Base-by-base conservation (phyloP, 352 stramenopile genomes). In the Pythium volutum region DNA sequence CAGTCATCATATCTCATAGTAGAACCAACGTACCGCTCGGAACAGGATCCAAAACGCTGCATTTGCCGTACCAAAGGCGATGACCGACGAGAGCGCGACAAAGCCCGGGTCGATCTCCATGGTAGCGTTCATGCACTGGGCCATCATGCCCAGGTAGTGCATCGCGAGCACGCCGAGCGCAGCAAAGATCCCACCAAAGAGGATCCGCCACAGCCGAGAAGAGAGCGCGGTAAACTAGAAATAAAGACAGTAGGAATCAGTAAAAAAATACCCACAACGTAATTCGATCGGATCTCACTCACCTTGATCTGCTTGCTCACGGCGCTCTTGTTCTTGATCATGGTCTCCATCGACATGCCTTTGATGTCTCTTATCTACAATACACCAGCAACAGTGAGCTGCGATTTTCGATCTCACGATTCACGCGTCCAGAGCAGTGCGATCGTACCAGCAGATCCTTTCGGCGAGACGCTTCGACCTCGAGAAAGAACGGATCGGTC, bases 41-140 rank as follows among this genome's bases (percentile, higher is more conserved):
- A 88, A 89, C 8, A 89, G 43, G 53, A 88, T 89, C 80, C 78
- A 89, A 42, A 89, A 89, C 10, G 78, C 78, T 3, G 77, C 75
- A 38, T 72, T 89, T 3, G 80, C 80, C 10, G 79, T 79, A 49
- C 81, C 73, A 33, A 87, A 87, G 6, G 80, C 78, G 14, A 89
- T 82, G 15, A 80, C 53, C 3, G 66, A 76, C 8, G 80, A 89
- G 10, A 80, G 43, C 8, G 73, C 75, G 29, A 87, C 65, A 48
- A 87, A 59, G 7, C 69, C 71, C 15, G 53, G 45, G n/a, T 78
- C 62, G 15, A 81, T 72, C 4, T 74, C 61, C 70, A 86, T 77
- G 7, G 55, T 53, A 1, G 73, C 71, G 52, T 86, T 76, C 31
- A 77, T 73, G 52, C 79, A 76, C 55, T 88, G 74, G 0, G 80